Conservation (phyloP, 2,329 filamentous ascomycete genomes). For the Trichoderma lentiforme region DNA sequence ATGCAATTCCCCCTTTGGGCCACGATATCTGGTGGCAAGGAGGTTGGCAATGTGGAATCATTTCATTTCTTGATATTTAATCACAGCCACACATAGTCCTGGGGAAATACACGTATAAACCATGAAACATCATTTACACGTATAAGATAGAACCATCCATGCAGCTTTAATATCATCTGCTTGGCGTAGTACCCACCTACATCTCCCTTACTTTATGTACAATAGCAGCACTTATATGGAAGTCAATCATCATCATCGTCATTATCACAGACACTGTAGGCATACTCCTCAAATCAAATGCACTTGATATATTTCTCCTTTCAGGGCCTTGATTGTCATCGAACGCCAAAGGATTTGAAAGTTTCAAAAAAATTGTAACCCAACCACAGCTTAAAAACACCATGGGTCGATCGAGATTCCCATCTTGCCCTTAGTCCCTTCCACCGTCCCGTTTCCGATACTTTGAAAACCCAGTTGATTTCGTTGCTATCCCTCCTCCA, state of each 20-base stretch:
- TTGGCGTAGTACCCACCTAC: neutral
- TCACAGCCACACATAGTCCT: neutral
- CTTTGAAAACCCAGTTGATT: conserved; percentile 1
- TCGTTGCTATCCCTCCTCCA: neutral
- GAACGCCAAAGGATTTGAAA: neutral
- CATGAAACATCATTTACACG: neutral
- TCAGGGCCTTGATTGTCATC: neutral
- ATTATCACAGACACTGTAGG: neutral
- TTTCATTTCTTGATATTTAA: neutral
- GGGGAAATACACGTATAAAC: neutral
- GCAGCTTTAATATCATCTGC: neutral
- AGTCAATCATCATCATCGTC: neutral
- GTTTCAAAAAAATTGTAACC: neutral
- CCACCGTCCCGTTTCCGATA: neutral
- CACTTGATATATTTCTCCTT: neutral
- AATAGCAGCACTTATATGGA: neutral
- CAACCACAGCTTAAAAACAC: neutral
- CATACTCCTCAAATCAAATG: neutral
- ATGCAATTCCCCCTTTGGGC: neutral
- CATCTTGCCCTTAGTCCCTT: neutral
- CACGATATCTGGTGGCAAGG: neutral
- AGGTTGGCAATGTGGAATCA: neutral
- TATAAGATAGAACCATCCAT: neutral
- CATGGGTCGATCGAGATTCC: neutral
- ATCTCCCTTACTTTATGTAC: neutral